Percentiles rank a stretch among this genome's conserved stretches.
phyloP scores from a whole-genome alignment of 768 basidiomycete species.

The Mycena epipterygia region DNA sequence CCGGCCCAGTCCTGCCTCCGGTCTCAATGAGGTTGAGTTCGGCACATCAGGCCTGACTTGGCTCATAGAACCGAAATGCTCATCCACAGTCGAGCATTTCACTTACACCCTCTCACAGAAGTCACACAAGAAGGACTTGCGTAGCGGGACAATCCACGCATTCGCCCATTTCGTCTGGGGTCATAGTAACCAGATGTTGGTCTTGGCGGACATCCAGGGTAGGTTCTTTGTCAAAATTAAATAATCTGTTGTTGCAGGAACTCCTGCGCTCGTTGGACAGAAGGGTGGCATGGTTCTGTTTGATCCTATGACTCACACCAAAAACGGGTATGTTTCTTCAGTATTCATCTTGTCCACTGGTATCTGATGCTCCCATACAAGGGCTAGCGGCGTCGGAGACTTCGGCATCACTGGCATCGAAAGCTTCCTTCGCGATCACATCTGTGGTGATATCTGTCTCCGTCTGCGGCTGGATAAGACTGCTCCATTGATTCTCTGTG shows the following conservation, averaged over 20 bases:
- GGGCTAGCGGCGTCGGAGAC: not conserved
- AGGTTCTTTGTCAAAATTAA: not conserved
- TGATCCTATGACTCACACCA: too few species aligned
- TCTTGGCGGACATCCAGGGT: slow-evolving; percentile 7
- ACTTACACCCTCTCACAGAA: not conserved
- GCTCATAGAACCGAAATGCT: slow-evolving; percentile 1
- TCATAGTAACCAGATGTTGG: not conserved
- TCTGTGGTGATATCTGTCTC: too few species aligned
- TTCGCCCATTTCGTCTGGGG: slow-evolving; percentile 17
- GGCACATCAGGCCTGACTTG: not conserved
- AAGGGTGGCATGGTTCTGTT: slow-evolving; percentile 4
- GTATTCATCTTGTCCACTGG: not conserved
- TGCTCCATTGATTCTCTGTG: too few species aligned
- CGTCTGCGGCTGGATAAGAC: too few species aligned
- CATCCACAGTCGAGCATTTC: not conserved
- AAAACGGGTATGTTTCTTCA: not conserved
- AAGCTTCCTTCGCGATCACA: not conserved
- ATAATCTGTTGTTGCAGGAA: not conserved
- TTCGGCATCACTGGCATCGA: not conserved
- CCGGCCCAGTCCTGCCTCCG: not conserved
- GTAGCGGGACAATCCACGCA: slow-evolving; percentile 24
- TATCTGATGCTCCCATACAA: not conserved
- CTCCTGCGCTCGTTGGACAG: not conserved
- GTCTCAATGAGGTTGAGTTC: not conserved
- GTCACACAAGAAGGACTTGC: slow-evolving; percentile 5